Evolutionary conservation across 495 filamentous ascomycete species (phyloP).

Genomic region (Lasiosphaeria miniovina): DNA sequence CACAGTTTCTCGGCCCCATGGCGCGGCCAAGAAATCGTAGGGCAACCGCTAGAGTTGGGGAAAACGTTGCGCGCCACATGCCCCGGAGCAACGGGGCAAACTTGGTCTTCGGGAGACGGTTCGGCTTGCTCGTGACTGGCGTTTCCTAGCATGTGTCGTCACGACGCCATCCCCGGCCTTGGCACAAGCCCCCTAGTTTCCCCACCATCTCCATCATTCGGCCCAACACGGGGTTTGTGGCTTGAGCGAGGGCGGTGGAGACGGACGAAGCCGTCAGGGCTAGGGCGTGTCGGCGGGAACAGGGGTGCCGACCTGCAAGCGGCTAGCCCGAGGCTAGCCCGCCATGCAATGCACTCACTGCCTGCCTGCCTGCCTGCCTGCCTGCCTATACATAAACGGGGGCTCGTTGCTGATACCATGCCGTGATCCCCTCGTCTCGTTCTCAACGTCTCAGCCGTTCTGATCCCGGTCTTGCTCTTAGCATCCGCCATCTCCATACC

Average conservation of each 20-base stretch:
- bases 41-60: neutral
- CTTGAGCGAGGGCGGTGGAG: neutral
- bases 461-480: neutral
- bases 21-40: neutral
- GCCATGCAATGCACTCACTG: no score
- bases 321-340: no score
- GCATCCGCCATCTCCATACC: neutral
- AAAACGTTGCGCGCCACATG: neutral
- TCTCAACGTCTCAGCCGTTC: neutral
- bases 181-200: neutral
- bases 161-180: neutral
- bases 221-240: neutral
- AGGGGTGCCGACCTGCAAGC: no score
- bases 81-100: neutral
- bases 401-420: neutral
- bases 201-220: neutral
- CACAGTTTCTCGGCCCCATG: constrained; percentile 2
- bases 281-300: no score
- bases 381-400: no score
- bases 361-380: no score
- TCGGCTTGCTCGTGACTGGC: neutral
- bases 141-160: neutral
- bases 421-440: neutral
- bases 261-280: neutral
- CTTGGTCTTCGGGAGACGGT: neutral